Evolutionary conservation across 371 early-diverging fungal genomes (phyloP), one percentile per base, ranked within the genome.

Genomic region (Mitosporidium daphniae): DNA sequence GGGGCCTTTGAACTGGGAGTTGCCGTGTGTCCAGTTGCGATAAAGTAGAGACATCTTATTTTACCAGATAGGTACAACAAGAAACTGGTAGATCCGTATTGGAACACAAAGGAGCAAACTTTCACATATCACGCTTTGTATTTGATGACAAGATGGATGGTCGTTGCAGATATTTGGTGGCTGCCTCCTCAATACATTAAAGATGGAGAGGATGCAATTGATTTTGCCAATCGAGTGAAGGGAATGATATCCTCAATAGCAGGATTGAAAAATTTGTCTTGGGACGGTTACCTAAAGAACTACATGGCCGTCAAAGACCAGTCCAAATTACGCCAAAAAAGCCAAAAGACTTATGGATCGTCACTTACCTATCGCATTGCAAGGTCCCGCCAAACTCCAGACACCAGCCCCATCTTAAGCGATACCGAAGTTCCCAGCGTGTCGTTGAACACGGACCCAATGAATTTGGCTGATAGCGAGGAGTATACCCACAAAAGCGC

Each of bases 1-100:
- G 70, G 73, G 2, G 69, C 66, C 1, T 72, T 72, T 47, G 69
- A 72, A 24, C 38, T 70, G 19, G 65, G 55, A 23, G 57, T 55
- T 1, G 45, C 45, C 1, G 44, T 63, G n/a, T 50, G 39, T 17
- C 64, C 64, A 5, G 59, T 55, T 2, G 55, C 57, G 12, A 54
- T 63, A 25, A 50, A 51, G 37, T 58, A 42, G 26, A 43, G 32
- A 20, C 4, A 5, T 26, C 23, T 33, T 3, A 8, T 7, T 22
- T 3, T 11, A 9, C 15, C 5, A 21, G 6, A 5, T 8, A 53
- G 47, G 30, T 50, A 50, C 32, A 32, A 49, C 36, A 50, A 51
- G 31, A 32, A 30, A 1, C 35, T 51, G 32, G 41, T 50, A 14
- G 64, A 63, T 34, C 59, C 64, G 2, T 63, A 61, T 35, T 63